Evolutionary conservation across 306 rosid genomes (phyloP), one percentile per base, ranked within the genome.

Genomic region (Vicia villosa): DNA sequence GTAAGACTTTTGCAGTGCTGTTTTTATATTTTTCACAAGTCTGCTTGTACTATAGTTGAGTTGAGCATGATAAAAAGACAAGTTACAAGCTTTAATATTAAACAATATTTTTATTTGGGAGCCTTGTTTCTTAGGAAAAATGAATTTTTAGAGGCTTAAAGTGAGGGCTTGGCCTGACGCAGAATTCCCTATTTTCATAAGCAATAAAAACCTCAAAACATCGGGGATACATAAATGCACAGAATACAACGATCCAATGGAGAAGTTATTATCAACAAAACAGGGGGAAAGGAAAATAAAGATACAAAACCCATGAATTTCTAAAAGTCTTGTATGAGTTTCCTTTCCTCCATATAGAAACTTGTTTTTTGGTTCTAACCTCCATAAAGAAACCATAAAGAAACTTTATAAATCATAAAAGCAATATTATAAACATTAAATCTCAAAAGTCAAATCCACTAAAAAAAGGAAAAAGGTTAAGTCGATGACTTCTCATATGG

Each of bases 321-420:
- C 19, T 34, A 3, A 60, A 19, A 15, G 47, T 47, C 24, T n/a
- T 49, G 69, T 5, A 57, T 56, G 12, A 50, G 42, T 43, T 59
- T 36, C 67, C 4, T 43, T 59, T 22, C 38, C 10, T 34, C 38
- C 10, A 34, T 34, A 34, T 34, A 34, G 38, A 34, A 34, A 34
- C 38, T 34, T 34, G 8, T 34, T 34, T 34, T 34, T 34, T 7
- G 38, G 10, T 34, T 34, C 38, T 34, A 34, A 6, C 10, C 60
- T 58, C 34, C 16, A 59, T 46, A 72, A 72, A 60, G 49, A 45
- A 45, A 45, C 34, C 16, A 59, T 46, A 72, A 72, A 60, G 49
- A 45, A 45, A 45, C 67, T 19, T 30, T 9, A 17, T 46, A 4
- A 60, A 13, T 58, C 47, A 57, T 47, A 42, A 52, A 68, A 71